Base-by-base conservation (phyloP, 2,329 filamentous ascomycete genomes). In the Claviceps maximensis region DNA sequence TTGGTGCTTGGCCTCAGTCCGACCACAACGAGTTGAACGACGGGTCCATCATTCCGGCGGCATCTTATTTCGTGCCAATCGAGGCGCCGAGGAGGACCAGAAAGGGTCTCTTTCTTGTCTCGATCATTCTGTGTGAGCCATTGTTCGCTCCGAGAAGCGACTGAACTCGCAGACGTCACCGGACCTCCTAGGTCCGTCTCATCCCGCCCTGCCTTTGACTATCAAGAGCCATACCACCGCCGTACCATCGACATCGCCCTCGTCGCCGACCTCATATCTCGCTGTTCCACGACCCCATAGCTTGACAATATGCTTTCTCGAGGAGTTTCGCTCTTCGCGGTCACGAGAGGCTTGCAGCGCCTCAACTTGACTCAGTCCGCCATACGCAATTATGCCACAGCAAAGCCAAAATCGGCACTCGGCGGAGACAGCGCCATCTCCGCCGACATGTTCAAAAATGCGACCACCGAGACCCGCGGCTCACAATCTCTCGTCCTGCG, bases 401-500 rank as follows among this genome's bases (percentile, higher is more conserved):
- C 57, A 41, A 56, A 53, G 19, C 54, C 61, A 13, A 61, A 57
- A 23, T 54, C 58, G n/a, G 55, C 53, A 19, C 50, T 59, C 23
- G 46, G 50, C 23, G 46, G 50, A 40, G 47, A 55, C 49, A 56
- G 50, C n/a, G 51, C 42, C 1, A 29, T 29, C 25, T 42, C 60
- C n/a, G 59, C 53, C 56, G 61, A 63, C 42, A 55, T 58, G 17
- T 45, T 59, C n/a, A 51, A 50, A 25, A 49, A 52, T 29, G 47
- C 44, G 25, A 50, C 44, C n/a, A 49, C 54, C 21, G 62, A 64
- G 42, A 61, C 58, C 19, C 57, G 58, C 4, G 60, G 58, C 19
- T 58, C 59, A 10, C 63, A 73, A 42, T 65, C 72, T 17, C 69
- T 72, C 17, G 71, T 76, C 46, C 67, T 97, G 68, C 83, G 88